These are phyloP conservation scores for Zygoascus tannicola DNA, from an alignment of 805 yeast species.

Conservation along the genomic window DNA sequence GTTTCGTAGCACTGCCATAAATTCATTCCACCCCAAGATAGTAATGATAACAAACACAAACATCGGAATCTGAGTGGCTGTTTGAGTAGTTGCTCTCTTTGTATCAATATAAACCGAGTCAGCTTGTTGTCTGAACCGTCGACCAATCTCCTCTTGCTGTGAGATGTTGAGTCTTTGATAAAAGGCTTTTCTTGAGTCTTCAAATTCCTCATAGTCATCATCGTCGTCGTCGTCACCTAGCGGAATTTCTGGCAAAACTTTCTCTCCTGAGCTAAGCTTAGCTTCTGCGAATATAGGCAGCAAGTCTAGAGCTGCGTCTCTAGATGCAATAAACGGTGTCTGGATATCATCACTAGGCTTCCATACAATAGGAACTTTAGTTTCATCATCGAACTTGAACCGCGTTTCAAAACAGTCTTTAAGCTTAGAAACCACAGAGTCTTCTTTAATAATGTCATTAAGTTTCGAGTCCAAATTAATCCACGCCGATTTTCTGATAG, in stretches of 20 bases:
- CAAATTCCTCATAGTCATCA: conserved; percentile 18
- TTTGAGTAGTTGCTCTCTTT: conserved; percentile 72
- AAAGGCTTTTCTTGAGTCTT: conserved; percentile 33
- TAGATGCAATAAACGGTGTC: conserved; percentile 49
- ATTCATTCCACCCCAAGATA: conserved; percentile 91
- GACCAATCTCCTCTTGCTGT: conserved; percentile 48
- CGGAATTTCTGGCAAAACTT: conserved; percentile 51
- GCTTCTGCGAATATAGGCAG: conserved; percentile 57
- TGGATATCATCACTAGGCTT: conserved; percentile 67
- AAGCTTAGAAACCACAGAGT: conserved; percentile 52
- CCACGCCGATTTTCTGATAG: conserved; percentile 57
- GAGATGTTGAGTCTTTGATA: conserved; percentile 47
- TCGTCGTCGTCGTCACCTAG: conserved; percentile 34
- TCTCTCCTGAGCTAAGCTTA: conserved; percentile 36
- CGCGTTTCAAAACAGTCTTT: conserved; percentile 74
- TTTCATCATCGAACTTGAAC: conserved; percentile 66
- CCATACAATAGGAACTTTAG: conserved; percentile 79
- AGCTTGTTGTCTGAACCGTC: conserved; percentile 60
- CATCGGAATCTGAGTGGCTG: conserved; percentile 71
- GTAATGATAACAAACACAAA: conserved; percentile 67
- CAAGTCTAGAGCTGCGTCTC: conserved; percentile 43
- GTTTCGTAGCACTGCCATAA: conserved; percentile 75
- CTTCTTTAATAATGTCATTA: conserved; percentile 56
- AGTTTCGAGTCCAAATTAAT: conserved; percentile 45
- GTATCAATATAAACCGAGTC: conserved; percentile 81